A percentile compares a stretch with the other conserved stretches of the same genome.
Conservation (phyloP, 1,139 yeast species). For the Magnusiomyces paraingens region DNA sequence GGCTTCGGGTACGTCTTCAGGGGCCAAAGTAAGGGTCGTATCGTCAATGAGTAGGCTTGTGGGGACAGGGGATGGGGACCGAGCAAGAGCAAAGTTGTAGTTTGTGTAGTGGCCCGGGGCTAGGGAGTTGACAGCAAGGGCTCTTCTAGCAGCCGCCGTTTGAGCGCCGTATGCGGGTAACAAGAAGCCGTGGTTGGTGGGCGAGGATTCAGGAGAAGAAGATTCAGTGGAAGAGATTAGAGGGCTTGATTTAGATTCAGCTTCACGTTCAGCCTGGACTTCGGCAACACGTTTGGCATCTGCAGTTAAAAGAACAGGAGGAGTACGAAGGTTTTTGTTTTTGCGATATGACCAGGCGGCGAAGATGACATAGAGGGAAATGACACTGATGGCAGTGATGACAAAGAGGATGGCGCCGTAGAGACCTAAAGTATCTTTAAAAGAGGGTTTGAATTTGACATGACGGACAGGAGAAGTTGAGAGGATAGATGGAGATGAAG, state of each 20-base stretch:
- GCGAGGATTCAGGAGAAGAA: too few relatives aligned
- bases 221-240: too few relatives aligned
- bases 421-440: not conserved
- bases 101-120: conserved; percentile 44
- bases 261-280: not conserved
- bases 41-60: not conserved
- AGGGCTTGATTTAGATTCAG: conserved; percentile 1
- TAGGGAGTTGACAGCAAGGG: conserved; percentile 46
- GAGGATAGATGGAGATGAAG: too few relatives aligned
- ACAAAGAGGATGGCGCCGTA: conserved; percentile 14
- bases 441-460: too few relatives aligned
- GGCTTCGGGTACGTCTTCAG: not conserved
- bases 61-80: not conserved
- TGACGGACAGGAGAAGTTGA: not conserved
- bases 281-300: conserved; percentile 10
- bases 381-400: conserved; percentile 11
- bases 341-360: not conserved
- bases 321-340: conserved; percentile 26
- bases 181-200: conserved; percentile 1
- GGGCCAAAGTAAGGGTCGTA: not conserved
- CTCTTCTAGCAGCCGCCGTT: conserved; percentile 42
- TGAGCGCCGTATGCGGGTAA: conserved; percentile 24
- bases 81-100: not conserved
- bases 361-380: conserved; percentile 8
- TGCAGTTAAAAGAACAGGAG: conserved; percentile 20